These are phyloP conservation scores for Sphenostylis stenocarpa DNA, from an alignment of 306 rosid species.

Conservation along the genomic window DNA sequence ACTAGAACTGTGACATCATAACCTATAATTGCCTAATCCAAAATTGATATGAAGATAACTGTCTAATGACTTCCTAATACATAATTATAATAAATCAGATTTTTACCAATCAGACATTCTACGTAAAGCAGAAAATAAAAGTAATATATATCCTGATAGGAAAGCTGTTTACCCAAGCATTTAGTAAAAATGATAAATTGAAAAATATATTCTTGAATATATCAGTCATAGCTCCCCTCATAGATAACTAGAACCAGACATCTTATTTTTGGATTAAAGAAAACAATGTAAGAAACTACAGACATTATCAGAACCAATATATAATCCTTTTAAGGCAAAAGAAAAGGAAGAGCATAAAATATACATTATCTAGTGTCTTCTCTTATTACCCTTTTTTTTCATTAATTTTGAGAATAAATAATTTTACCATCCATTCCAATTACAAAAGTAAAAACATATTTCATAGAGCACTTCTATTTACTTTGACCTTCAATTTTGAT, in stretches of 20 bases:
- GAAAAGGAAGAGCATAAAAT: background rate
- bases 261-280: background rate
- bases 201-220: background rate
- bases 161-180: background rate
- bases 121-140: background rate
- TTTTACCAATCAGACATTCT: background rate
- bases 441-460: constrained; percentile 3
- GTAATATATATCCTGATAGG: background rate
- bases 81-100: background rate
- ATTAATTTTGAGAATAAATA: background rate
- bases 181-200: background rate
- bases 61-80: background rate
- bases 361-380: background rate
- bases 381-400: background rate
- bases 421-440: background rate
- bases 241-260: background rate
- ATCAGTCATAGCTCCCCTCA: background rate
- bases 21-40: background rate
- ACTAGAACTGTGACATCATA: background rate
- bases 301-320: background rate
- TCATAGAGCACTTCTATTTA: background rate
- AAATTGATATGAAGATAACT: background rate
- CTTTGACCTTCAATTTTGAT: background rate
- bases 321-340: background rate
- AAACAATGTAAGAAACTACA: background rate